Evolutionary conservation across 805 yeast species (phyloP).

Genomic region (Lipomyces kockii): DNA sequence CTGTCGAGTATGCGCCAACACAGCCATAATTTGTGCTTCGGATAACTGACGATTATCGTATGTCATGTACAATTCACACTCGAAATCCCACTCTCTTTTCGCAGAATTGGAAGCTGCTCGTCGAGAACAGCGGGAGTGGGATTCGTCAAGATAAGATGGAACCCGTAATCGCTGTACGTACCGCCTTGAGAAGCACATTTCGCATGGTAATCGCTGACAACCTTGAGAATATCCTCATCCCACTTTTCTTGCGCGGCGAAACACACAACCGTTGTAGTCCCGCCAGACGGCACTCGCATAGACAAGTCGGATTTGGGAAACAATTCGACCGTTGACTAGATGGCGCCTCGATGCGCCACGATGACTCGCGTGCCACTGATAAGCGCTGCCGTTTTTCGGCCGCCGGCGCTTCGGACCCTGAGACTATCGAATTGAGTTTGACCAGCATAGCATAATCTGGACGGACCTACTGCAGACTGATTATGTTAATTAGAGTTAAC

Average conservation of each 20-base stretch:
- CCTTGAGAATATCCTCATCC: conserved; percentile 40
- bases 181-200: conserved; percentile 42
- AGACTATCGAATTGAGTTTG: too few relatives aligned
- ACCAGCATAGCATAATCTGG: too few relatives aligned
- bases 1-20: conserved; percentile 49
- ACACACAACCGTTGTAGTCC: conserved; percentile 55
- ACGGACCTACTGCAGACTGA: too few relatives aligned
- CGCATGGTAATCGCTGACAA: conserved; percentile 45
- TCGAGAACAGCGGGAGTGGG: conserved; percentile 43
- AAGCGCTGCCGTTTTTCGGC: background rate
- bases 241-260: conserved; percentile 54
- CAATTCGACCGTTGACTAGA: too few relatives aligned
- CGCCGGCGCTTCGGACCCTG: background rate
- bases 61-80: conserved; percentile 53
- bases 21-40: conserved; percentile 50
- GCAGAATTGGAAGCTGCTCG: conserved; percentile 46
- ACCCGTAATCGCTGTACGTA: conserved; percentile 54
- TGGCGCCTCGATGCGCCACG: background rate
- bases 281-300: conserved; percentile 55
- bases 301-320: background rate
- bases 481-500: too few relatives aligned
- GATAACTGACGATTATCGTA: conserved; percentile 51
- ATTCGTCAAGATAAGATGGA: conserved; percentile 52
- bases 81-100: conserved; percentile 48
- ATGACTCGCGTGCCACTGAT: background rate